Conservation (phyloP, 352 stramenopile species). For the Globisporangium carolinianum region DNA sequence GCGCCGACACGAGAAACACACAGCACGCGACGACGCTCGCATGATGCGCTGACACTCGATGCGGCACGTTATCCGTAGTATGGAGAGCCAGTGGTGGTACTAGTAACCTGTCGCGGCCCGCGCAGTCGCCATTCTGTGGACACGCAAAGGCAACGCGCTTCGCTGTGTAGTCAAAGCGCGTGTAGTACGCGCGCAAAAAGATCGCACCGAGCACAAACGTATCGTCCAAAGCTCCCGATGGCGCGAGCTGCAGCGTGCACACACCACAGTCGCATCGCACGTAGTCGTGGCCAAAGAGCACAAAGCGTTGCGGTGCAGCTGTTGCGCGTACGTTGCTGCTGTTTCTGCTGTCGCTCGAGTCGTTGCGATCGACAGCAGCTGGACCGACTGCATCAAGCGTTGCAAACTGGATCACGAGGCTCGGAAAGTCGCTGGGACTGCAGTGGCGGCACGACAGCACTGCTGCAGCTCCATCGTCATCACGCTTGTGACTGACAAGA, state of each 20-base stretch:
- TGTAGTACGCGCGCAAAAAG: constrained; percentile 38
- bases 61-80: too few species aligned
- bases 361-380: neutral
- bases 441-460: constrained; percentile 20
- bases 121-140: neutral
- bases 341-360: neutral
- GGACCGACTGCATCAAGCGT: neutral
- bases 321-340: neutral
- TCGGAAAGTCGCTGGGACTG: constrained; percentile 22
- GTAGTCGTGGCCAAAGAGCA: constrained; percentile 30
- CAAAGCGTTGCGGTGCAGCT: constrained; percentile 9
- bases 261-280: constrained; percentile 24
- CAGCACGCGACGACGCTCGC: too few species aligned
- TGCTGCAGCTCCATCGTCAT: constrained; percentile 6
- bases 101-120: too few species aligned
- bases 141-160: constrained; percentile 29
- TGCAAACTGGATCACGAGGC: constrained; percentile 18
- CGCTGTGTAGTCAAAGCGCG: constrained; percentile 23
- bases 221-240: constrained; percentile 2
- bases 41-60: too few species aligned
- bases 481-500: constrained; percentile 12
- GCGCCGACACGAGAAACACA: too few species aligned
- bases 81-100: too few species aligned
- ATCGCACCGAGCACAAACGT: constrained; percentile 28
- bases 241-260: constrained; percentile 22